Evolutionary conservation across 2,329 filamentous ascomycete species (phyloP).

Genomic region (Bipolaris victoriae): DNA sequence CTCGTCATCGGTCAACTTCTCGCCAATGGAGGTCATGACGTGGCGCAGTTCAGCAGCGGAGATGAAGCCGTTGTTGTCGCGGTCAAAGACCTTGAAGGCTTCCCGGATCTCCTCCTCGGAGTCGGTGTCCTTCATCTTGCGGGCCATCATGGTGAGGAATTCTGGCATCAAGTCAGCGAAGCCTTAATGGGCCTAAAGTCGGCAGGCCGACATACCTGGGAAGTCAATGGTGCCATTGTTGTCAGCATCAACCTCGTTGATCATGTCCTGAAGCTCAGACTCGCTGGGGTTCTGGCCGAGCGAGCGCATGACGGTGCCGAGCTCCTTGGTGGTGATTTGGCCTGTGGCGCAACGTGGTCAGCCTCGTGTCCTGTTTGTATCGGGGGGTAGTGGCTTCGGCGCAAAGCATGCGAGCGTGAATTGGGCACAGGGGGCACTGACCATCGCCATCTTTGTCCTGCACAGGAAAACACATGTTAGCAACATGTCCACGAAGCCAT

Average conservation of each 20-base stretch:
- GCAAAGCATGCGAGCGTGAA: conserved; percentile 3
- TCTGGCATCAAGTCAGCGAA: conserved; percentile 49
- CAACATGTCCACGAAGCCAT: conserved; percentile 8
- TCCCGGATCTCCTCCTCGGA: conserved; percentile 69
- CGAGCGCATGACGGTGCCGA: conserved; percentile 68
- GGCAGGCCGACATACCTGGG: conserved; percentile 53
- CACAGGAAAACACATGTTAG: conserved; percentile 32
- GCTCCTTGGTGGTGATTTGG: conserved; percentile 68
- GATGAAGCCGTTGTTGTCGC: conserved; percentile 70
- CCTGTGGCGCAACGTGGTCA: conserved; percentile 51
- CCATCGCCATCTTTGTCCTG: conserved; percentile 66
- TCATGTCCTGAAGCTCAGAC: conserved; percentile 69
- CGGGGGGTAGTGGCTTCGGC: background rate
- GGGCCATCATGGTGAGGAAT: conserved; percentile 71
- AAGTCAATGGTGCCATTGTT: conserved; percentile 71
- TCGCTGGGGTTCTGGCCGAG: conserved; percentile 68
- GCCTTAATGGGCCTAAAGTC: background rate
- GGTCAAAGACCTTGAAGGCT: conserved; percentile 71
- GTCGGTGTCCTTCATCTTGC: conserved; percentile 66
- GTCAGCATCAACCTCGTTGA: conserved; percentile 69
- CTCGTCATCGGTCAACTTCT: conserved; percentile 67
- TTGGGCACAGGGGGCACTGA: conserved; percentile 41
- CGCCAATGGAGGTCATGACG: conserved; percentile 69
- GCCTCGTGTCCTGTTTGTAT: conserved; percentile 19
- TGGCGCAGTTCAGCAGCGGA: conserved; percentile 66